A percentile compares a stretch with the other conserved stretches of the same genome.
These are phyloP conservation scores for Citrus maxima DNA, from an alignment of 345 rosid genomes.

Conservation along the genomic window DNA sequence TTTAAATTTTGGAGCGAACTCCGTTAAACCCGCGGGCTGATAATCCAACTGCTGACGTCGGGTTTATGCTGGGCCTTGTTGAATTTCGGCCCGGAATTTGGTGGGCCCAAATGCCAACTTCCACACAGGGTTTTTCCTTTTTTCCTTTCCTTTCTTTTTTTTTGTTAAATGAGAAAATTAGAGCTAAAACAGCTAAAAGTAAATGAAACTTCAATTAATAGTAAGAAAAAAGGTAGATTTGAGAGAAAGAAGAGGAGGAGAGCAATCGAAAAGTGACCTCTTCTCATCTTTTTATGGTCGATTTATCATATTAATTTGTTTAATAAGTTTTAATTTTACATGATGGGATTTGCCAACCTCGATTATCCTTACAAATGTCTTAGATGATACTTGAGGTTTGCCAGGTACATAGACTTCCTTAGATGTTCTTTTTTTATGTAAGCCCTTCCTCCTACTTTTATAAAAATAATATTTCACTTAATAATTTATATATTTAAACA, in stretches of 20 bases:
- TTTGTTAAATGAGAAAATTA: background rate
- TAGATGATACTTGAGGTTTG: too few relatives aligned
- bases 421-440: too few relatives aligned
- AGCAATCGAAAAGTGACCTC: too few relatives aligned
- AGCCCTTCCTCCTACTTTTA: too few relatives aligned
- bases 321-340: background rate
- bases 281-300: background rate
- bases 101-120: background rate
- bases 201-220: background rate
- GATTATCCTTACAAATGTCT: too few relatives aligned
- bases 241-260: background rate
- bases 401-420: too few relatives aligned
- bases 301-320: background rate
- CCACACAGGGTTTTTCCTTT: too few relatives aligned
- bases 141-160: too few relatives aligned
- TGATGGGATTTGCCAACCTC: too few relatives aligned
- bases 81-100: background rate
- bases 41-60: background rate
- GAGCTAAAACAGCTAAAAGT: background rate
- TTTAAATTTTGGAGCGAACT: constrained; percentile 9
- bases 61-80: background rate
- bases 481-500: background rate
- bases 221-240: background rate
- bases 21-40: background rate
- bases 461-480: background rate